Conservation (phyloP, 2,329 filamentous ascomycete species). For the Colletotrichum viniferum region DNA sequence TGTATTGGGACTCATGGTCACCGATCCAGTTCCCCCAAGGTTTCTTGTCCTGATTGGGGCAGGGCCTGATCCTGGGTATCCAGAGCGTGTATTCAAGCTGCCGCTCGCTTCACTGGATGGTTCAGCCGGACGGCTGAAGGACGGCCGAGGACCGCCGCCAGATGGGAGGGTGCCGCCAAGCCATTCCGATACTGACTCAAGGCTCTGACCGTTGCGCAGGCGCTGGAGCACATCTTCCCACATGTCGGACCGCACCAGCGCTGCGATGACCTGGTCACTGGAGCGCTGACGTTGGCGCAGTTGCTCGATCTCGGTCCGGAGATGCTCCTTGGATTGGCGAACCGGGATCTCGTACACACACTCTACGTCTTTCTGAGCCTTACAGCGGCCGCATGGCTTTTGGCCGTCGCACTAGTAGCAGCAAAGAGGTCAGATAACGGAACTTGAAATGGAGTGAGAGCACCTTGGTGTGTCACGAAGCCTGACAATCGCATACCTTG, state of each 20-base stretch:
- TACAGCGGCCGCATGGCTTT: slow-evolving; percentile 60
- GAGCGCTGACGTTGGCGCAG: slow-evolving; percentile 59
- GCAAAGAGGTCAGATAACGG: background rate
- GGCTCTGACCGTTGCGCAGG: slow-evolving; percentile 56
- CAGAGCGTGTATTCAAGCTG: slow-evolving; percentile 28
- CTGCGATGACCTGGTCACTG: slow-evolving; percentile 60
- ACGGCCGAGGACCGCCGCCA: slow-evolving; percentile 31
- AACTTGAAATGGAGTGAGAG: background rate
- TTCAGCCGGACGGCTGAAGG: slow-evolving; percentile 31
- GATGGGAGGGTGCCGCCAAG: slow-evolving; percentile 41
- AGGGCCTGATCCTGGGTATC: slow-evolving; percentile 21
- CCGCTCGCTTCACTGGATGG: slow-evolving; percentile 24
- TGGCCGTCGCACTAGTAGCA: slow-evolving; percentile 61
- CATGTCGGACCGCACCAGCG: slow-evolving; percentile 53
- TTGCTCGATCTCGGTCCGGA: slow-evolving; percentile 63
- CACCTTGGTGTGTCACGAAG: background rate
- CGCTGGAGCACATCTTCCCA: slow-evolving; percentile 60
- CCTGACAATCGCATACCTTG: slow-evolving; percentile 47
- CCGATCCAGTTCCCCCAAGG: slow-evolving; percentile 4
- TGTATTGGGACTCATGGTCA: slow-evolving; percentile 32
- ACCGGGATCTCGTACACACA: slow-evolving; percentile 68
- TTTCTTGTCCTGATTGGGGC: slow-evolving; percentile 24
- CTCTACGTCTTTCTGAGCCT: slow-evolving; percentile 55
- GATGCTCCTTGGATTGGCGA: slow-evolving; percentile 66
- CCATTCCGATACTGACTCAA: slow-evolving; percentile 62